Evolutionary conservation across 1,284 basidiomycete species (phyloP), one percentile per base, ranked within the genome.

Genomic region (Lentinus polychrous): DNA sequence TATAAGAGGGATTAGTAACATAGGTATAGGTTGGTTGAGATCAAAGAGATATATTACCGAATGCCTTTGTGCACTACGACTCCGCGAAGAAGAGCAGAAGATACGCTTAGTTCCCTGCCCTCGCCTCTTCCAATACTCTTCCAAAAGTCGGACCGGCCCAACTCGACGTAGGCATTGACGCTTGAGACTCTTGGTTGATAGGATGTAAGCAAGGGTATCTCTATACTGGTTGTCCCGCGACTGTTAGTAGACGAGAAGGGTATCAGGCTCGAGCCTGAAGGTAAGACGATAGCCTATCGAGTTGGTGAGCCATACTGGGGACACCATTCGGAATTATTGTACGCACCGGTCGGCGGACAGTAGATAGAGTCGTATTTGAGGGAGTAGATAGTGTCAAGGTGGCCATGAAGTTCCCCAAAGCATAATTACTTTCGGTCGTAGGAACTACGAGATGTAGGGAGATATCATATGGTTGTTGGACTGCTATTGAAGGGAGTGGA

Each of bases 321-420:
- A 10, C 10, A 10, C 27, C 33, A 12, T 37, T 37, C 35, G 35
- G 14, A 12, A 15, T 20, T 8, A 37, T 31, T 48, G 22, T 14
- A 71, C 84, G 57, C 59, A 89, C 86, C n/a, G 87, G 78, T 55
- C 75, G 73, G 49, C 85, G 80, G 43, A 75, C 66, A 12, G 69
- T 66, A 4, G 67, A 65, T 17, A 91, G 61, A 1, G 84, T 84
- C 55, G 71, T 74, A 58, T 89, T 89, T 17, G 71, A 71, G 15
- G 69, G 53, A 0, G 81, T 78, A 2, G 66, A 66, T 11, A 91
- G 62, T 0, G 73, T 77, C 27, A 91, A 61, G 33, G 71, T 74
- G 6, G 77, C 69, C 86, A 91, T 91, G 63, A 91, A 91, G 63
- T 91, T 91, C 23, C 86, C 86, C 0, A 91, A 74, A 2, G 70